These are phyloP conservation scores for Fusarium subglutinans DNA, from an alignment of 2,329 filamentous ascomycete genomes.

Conservation along the genomic window DNA sequence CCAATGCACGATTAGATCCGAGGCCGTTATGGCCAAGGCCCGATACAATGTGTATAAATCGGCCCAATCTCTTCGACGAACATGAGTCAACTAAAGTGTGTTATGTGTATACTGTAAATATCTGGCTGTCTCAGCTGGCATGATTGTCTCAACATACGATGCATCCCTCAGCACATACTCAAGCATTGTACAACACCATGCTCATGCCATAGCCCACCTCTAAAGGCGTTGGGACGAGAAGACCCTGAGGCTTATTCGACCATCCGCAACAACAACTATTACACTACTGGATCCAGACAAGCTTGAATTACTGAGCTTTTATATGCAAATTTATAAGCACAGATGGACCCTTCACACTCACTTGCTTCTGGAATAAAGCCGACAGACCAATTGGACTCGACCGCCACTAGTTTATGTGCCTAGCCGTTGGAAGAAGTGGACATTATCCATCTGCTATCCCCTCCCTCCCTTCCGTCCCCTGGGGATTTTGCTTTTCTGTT, in stretches of 20 bases:
- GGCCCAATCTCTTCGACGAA: not conserved
- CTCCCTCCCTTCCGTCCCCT: conserved; percentile 24
- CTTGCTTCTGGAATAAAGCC: conserved; percentile 26
- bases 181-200: conserved; percentile 19
- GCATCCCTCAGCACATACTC: conserved; percentile 4
- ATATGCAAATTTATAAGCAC: not conserved
- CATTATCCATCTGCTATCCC: conserved; percentile 10
- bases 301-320: not conserved
- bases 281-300: not conserved
- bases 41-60: not conserved
- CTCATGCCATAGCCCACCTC: conserved; percentile 8
- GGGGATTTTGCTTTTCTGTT: conserved; percentile 20
- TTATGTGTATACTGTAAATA: not conserved
- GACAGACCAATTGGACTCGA: conserved; percentile 7
- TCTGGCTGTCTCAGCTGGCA: not conserved
- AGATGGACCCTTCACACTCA: not conserved
- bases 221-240: conserved; percentile 8
- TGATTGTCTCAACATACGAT: conserved; percentile 7
- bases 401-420: conserved; percentile 11
- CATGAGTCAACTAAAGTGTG: not conserved
- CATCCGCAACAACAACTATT: not conserved
- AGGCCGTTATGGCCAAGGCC: conserved; percentile 8
- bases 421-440: conserved; percentile 26
- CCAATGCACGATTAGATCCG: conserved; percentile 30
- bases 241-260: not conserved